phyloP scores from a whole-genome alignment of 352 stramenopile genomes.

The Globisporangium polare region DNA sequence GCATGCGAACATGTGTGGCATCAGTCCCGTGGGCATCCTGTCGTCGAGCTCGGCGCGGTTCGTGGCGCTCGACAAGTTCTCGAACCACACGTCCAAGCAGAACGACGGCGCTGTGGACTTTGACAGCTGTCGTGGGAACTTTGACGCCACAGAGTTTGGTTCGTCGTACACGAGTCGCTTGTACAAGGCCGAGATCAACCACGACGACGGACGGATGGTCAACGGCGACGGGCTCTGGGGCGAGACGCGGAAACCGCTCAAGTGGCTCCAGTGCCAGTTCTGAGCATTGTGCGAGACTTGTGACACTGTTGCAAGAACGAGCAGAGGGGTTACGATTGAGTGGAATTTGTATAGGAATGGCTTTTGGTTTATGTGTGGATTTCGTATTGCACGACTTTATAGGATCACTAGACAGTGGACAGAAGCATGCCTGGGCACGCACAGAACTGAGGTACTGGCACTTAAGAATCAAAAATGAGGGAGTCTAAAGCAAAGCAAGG shows the following conservation, averaged over 20 bases:
- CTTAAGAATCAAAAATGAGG: too few species aligned
- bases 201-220: slow-evolving; percentile 26
- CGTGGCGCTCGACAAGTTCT: slow-evolving; percentile 16
- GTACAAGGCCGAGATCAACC: slow-evolving; percentile 39
- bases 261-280: slow-evolving; percentile 44
- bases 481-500: too few species aligned
- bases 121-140: slow-evolving; percentile 19
- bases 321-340: too few species aligned
- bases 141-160: slow-evolving; percentile 13
- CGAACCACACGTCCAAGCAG: slow-evolving; percentile 18
- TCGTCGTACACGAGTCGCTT: slow-evolving; percentile 15
- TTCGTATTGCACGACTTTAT: background rate
- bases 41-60: slow-evolving; percentile 18
- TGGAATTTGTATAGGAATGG: background rate
- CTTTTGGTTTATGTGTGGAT: background rate
- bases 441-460: too few species aligned
- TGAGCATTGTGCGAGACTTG: too few species aligned
- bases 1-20: slow-evolving; percentile 24
- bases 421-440: too few species aligned
- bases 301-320: too few species aligned
- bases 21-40: slow-evolving; percentile 21
- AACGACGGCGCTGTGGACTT: slow-evolving; percentile 37
- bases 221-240: slow-evolving; percentile 33
- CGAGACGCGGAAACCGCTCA: slow-evolving; percentile 34
- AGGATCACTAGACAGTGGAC: background rate